A percentile compares a stretch with the other conserved stretches of the same genome.
These are phyloP conservation scores for Backusella psychrophila DNA, from an alignment of 192 early-diverging fungal species.

Conservation along the genomic window DNA sequence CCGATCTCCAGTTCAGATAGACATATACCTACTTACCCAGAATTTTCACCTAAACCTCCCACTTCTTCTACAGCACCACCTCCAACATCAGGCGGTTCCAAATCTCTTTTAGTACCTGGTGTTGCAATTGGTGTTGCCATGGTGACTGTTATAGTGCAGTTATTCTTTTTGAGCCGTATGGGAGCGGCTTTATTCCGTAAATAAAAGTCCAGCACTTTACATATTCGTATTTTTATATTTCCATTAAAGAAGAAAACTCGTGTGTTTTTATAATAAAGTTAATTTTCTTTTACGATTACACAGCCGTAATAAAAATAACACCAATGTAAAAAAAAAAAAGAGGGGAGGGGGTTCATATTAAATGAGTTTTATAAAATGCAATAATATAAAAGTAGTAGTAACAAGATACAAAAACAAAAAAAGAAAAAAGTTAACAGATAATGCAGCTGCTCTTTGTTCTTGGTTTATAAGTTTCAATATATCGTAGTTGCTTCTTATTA, in stretches of 20 bases:
- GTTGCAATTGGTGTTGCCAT: neutral
- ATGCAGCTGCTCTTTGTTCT: conserved; percentile 44
- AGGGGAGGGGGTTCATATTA: neutral
- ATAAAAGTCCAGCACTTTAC: neutral
- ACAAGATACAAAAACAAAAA: neutral
- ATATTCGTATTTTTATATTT: neutral
- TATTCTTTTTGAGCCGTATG: neutral
- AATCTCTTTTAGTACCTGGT: neutral
- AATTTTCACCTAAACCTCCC: neutral
- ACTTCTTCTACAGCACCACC: neutral
- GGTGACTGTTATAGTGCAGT: neutral
- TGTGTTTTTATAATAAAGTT: neutral
- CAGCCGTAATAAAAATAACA: neutral
- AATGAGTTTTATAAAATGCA: neutral
- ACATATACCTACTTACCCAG: neutral
- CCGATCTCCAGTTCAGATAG: neutral
- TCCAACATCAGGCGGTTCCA: neutral
- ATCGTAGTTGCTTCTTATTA: conserved; percentile 67
- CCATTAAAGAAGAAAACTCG: neutral
- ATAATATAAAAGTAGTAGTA: neutral
- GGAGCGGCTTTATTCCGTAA: neutral
- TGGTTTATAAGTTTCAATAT: conserved; percentile 60
- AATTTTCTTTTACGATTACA: neutral
- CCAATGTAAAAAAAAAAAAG: neutral
- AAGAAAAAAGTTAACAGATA: conserved; percentile 17